Percentiles rank a stretch among this genome's conserved stretches.
phyloP scores from a whole-genome alignment of 2,329 filamentous ascomycete species.

The Cladosporium sp. region DNA sequence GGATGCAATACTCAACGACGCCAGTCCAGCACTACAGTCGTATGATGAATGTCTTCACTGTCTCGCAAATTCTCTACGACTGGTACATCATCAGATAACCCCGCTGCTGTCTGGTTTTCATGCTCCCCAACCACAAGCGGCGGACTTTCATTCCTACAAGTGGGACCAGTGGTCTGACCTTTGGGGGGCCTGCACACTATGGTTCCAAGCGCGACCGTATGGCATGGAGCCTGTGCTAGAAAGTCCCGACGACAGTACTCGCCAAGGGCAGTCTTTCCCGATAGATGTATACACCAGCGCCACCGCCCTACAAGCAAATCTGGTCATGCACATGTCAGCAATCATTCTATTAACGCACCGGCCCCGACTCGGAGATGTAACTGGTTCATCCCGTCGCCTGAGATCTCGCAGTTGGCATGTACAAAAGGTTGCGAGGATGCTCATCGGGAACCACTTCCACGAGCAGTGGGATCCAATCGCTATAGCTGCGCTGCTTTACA shows the following conservation, averaged over 20 bases:
- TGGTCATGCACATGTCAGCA: constrained; percentile 11
- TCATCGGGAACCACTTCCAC: constrained; percentile 1
- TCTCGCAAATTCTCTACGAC: background rate
- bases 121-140: background rate
- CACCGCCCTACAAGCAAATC: constrained; percentile 11
- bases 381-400: background rate
- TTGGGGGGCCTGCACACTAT: background rate
- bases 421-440: constrained; percentile 8
- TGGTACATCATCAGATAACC: constrained; percentile 2
- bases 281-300: constrained; percentile 10
- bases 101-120: background rate
- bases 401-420: constrained; percentile 10
- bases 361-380: background rate
- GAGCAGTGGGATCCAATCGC: constrained; percentile 10
- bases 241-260: background rate
- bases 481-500: constrained; percentile 1
- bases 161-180: constrained; percentile 8
- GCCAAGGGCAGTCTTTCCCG: background rate
- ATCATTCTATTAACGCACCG: background rate
- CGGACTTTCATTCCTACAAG: background rate
- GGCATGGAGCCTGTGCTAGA: constrained; percentile 5
- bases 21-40: background rate
- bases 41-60: constrained; percentile 7
- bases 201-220: background rate
- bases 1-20: background rate